Evolutionary conservation across 2,329 filamentous ascomycete genomes (phyloP).

Genomic region (Cladophialophora psammophila): DNA sequence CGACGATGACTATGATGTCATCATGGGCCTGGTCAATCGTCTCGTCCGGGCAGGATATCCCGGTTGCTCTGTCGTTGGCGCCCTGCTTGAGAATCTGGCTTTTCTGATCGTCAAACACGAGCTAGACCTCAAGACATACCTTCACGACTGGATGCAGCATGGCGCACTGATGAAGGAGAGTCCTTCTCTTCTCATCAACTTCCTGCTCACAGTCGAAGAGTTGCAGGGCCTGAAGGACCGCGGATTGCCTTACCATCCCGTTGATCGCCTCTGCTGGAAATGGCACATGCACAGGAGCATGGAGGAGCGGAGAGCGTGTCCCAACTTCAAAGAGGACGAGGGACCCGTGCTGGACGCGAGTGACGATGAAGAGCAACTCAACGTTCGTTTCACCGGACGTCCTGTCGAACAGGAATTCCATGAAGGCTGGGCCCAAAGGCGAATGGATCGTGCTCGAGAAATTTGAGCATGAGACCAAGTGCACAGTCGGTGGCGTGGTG

Average conservation of each 20-base stretch:
- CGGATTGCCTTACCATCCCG: background rate
- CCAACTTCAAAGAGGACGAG: background rate
- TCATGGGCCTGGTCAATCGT: background rate
- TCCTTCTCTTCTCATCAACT: background rate
- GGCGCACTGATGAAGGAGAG: background rate
- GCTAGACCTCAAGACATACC: background rate
- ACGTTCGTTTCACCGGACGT: too few relatives aligned
- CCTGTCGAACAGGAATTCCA: background rate
- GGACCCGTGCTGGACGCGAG: background rate
- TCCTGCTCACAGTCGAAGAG: background rate
- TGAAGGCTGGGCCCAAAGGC: background rate
- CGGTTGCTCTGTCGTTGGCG: background rate
- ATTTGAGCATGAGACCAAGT: background rate
- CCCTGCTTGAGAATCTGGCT: background rate
- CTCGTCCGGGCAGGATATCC: background rate
- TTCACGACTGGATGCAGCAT: background rate
- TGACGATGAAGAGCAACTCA: background rate
- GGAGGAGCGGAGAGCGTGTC: background rate
- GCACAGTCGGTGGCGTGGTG: background rate
- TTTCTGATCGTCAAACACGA: background rate
- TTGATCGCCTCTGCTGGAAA: background rate
- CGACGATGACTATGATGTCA: background rate
- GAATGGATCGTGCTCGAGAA: background rate
- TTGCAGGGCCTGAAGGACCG: background rate
- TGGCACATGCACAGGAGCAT: background rate